phyloP scores from a whole-genome alignment of 345 rosid genomes.

The Clarkia xantiana region DNA sequence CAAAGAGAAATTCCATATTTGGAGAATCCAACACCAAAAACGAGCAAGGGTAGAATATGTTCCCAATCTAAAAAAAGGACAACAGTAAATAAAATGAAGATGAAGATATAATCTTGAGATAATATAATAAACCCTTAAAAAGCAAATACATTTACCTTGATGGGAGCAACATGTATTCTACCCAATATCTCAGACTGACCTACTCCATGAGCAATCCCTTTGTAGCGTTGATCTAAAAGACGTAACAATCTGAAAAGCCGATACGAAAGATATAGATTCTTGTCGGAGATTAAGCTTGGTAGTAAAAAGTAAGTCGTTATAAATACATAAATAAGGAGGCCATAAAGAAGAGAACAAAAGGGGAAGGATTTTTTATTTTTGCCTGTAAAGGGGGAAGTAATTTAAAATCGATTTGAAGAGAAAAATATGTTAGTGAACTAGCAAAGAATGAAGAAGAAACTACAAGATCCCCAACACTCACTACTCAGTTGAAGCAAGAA shows the following conservation, averaged over 20 bases:
- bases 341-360: no score
- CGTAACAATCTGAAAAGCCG: conserved; percentile 56
- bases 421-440: no score
- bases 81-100: not conserved
- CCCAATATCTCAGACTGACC: conserved; percentile 98
- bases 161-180: conserved; percentile 92
- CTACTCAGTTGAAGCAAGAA: no score
- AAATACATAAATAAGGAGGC: no score
- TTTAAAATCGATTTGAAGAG: no score
- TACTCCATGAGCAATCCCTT: conserved; percentile 96
- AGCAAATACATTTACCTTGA: conserved; percentile 41
- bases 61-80: conserved; percentile 50
- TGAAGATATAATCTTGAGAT: no score
- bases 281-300: not conserved
- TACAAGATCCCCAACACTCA: no score
- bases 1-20: conserved; percentile 93
- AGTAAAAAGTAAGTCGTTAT: no score
- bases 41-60: conserved; percentile 80
- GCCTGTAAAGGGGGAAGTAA: no score
- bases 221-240: conserved; percentile 81
- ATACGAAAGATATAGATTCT: conserved; percentile 4
- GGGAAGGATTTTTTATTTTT: no score
- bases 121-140: not conserved
- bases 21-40: conserved; percentile 88
- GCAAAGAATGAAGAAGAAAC: no score